phyloP scores from a whole-genome alignment of 306 rosid species.

The Senna siamea region DNA sequence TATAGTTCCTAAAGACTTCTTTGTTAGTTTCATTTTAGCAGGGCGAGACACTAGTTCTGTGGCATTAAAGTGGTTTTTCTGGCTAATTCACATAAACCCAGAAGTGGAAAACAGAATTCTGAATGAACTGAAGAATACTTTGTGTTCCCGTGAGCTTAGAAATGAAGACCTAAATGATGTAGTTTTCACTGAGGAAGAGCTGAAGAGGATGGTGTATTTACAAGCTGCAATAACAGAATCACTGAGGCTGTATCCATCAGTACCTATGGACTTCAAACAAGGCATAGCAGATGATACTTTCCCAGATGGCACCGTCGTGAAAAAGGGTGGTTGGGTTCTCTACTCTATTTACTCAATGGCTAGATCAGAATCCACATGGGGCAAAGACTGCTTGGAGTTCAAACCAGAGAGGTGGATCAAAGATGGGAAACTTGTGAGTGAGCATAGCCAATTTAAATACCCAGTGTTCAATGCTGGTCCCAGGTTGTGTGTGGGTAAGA shows the following conservation, averaged over 20 bases:
- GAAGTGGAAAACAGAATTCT: conserved; percentile 39
- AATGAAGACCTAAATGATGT: not conserved
- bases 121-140: conserved; percentile 32
- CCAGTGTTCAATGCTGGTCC: conserved; percentile 56
- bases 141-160: not conserved
- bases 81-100: conserved; percentile 45
- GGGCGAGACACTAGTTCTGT: conserved; percentile 52
- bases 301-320: conserved; percentile 29
- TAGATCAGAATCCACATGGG: conserved; percentile 52
- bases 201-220: conserved; percentile 53
- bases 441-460: conserved; percentile 47
- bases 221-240: conserved; percentile 55
- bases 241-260: conserved; percentile 55
- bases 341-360: conserved; percentile 48
- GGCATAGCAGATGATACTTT: conserved; percentile 44
- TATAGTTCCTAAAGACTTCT: conserved; percentile 46
- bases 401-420: conserved; percentile 60
- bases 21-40: conserved; percentile 52
- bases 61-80: conserved; percentile 60
- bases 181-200: conserved; percentile 38
- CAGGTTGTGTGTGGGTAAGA: conserved; percentile 56
- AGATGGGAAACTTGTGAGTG: conserved; percentile 31
- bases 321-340: conserved; percentile 43
- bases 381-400: conserved; percentile 54
- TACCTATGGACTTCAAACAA: conserved; percentile 50